Conservation (phyloP, 768 basidiomycete species). For the Trichaptum fuscoviolaceum region DNA sequence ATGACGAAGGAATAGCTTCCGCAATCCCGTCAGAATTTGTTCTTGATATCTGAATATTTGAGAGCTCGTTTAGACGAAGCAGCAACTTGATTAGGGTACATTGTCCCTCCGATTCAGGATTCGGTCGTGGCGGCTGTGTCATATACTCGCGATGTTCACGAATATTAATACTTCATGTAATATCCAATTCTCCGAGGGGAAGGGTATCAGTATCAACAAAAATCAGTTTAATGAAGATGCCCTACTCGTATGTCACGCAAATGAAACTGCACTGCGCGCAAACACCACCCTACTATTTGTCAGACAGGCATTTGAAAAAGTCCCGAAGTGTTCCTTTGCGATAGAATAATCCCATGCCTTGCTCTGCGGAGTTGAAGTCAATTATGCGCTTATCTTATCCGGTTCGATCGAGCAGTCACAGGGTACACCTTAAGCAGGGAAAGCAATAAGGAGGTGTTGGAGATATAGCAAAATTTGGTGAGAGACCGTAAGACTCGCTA, state of each 20-base stretch:
- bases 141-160: too few relatives aligned
- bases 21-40: neutral
- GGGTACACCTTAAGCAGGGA: neutral
- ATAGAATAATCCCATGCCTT: neutral
- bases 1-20: neutral
- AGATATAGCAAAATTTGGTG: too few relatives aligned
- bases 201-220: too few relatives aligned
- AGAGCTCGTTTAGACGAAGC: neutral
- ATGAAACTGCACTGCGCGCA: neutral
- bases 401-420: neutral
- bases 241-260: neutral
- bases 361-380: neutral
- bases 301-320: neutral
- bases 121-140: neutral
- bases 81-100: neutral
- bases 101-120: neutral
- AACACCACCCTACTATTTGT: neutral
- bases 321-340: neutral
- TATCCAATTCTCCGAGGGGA: neutral
- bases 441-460: neutral
- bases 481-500: too few relatives aligned
- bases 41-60: neutral
- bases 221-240: too few relatives aligned
- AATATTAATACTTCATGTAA: neutral
- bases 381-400: neutral